phyloP scores from a whole-genome alignment of 768 basidiomycete species.

The Boletus vinaceobasis region DNA sequence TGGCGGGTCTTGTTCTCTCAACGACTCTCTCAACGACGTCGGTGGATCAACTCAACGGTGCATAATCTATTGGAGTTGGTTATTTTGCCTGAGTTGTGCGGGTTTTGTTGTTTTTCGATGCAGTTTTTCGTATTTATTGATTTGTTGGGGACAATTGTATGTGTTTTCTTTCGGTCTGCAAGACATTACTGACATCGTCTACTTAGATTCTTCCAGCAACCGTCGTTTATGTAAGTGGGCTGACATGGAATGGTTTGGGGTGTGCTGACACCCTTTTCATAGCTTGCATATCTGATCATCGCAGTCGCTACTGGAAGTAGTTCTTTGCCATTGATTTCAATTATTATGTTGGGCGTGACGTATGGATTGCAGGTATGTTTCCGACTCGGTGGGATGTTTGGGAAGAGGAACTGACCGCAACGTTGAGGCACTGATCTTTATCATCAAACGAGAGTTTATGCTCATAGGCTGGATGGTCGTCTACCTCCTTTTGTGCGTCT shows the following conservation, averaged over 20 bases:
- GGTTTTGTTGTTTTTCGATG: constrained; percentile 98
- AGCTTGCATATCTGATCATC: constrained; percentile 84
- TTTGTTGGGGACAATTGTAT: constrained; percentile 80
- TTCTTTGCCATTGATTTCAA: constrained; percentile 80
- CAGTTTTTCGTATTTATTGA: constrained; percentile 92
- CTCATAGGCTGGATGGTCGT: constrained; percentile 96
- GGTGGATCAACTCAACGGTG: constrained; percentile 97
- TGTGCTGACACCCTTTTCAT: constrained; percentile 5
- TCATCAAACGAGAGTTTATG: constrained; percentile 98
- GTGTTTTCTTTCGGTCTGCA: constrained; percentile 28
- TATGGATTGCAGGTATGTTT: constrained; percentile 83
- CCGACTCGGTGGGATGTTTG: background rate
- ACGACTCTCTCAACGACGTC: no score
- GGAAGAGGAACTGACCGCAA: background rate
- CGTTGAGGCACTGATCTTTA: constrained; percentile 79
- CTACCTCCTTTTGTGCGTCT: constrained; percentile 81
- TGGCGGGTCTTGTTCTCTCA: constrained; percentile 87
- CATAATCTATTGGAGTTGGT: constrained; percentile 91
- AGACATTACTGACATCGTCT: background rate
- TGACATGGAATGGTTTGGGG: background rate
- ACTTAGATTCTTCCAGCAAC: constrained; percentile 80
- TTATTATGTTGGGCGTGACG: constrained; percentile 85
- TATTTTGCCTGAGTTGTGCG: constrained; percentile 82
- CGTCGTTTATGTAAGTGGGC: constrained; percentile 75
- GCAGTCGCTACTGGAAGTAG: constrained; percentile 66